A percentile compares a stretch with the other conserved stretches of the same genome.
Conservation (phyloP, 2,329 filamentous ascomycete genomes). For the Cadophora malorum region DNA sequence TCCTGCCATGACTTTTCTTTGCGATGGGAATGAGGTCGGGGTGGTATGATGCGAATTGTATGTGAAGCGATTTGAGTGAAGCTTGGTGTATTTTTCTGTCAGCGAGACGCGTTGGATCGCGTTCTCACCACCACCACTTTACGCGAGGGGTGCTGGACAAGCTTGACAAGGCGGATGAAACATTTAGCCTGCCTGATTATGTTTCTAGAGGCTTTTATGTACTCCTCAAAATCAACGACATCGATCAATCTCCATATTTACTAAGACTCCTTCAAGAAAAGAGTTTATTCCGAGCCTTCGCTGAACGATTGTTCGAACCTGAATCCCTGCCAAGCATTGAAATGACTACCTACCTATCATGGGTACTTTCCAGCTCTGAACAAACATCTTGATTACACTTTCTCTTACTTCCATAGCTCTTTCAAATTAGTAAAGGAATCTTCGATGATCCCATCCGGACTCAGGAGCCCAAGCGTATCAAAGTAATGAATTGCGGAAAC, state of each 20-base stretch:
- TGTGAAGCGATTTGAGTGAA: neutral
- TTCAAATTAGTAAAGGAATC: too few species aligned
- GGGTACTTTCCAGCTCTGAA: too few species aligned
- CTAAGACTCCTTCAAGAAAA: neutral
- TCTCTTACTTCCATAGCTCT: too few species aligned
- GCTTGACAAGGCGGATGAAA: neutral
- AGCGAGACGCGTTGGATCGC: constrained; percentile 23
- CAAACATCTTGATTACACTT: too few species aligned
- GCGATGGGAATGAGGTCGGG: neutral
- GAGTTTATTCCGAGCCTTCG: neutral
- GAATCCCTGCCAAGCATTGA: neutral
- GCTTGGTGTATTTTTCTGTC: constrained; percentile 5
- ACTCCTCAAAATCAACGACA: neutral
- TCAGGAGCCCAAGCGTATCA: neutral
- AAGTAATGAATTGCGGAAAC: neutral
- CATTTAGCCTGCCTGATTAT: neutral
- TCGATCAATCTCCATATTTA: neutral
- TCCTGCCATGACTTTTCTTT: constrained; percentile 67
- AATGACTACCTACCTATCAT: neutral
- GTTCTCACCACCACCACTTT: constrained; percentile 28
- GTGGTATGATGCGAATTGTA: neutral
- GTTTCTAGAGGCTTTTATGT: neutral
- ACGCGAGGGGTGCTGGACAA: constrained; percentile 23
- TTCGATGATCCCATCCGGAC: neutral
- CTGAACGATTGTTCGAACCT: neutral